phyloP scores from a whole-genome alignment of 2,329 filamentous ascomycete genomes.

The Onygena corvina region DNA sequence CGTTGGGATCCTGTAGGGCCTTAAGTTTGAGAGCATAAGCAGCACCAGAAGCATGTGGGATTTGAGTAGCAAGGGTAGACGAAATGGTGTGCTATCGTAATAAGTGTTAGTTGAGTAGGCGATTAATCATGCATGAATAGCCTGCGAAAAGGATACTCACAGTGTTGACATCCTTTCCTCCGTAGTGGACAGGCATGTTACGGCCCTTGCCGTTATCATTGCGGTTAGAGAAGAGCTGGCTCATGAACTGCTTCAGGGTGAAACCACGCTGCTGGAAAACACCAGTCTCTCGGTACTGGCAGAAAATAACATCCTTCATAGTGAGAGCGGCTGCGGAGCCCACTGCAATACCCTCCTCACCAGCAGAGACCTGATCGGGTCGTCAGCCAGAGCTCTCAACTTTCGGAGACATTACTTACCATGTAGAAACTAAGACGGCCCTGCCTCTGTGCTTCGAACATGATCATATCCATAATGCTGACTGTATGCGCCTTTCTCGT shows the following conservation, averaged over 20 bases:
- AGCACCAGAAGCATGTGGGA: conserved; percentile 76
- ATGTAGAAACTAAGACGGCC: conserved; percentile 95
- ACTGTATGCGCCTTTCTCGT: conserved; percentile 30
- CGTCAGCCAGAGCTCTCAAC: not conserved
- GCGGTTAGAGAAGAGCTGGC: conserved; percentile 78
- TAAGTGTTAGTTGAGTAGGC: not conserved
- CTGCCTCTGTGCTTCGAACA: conserved; percentile 95
- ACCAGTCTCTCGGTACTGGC: conserved; percentile 87
- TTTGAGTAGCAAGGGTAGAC: conserved; percentile 74
- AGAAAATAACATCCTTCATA: conserved; percentile 82
- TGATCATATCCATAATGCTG: conserved; percentile 87
- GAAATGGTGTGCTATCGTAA: conserved; percentile 65
- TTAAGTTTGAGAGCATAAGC: conserved; percentile 82
- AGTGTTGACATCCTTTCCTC: conserved; percentile 70
- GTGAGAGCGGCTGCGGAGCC: conserved; percentile 73
- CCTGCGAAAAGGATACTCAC: conserved; percentile 37
- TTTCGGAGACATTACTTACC: conserved; percentile 39
- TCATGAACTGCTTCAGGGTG: conserved; percentile 82
- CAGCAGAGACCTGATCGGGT: conserved; percentile 53
- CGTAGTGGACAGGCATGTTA: conserved; percentile 98
- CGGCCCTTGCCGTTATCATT: conserved; percentile 69
- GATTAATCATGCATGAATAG: not conserved
- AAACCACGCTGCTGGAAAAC: conserved; percentile 85
- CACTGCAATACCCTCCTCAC: conserved; percentile 87
- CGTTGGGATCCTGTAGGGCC: conserved; percentile 56